These are phyloP conservation scores for Brassica cretica DNA, from an alignment of 345 rosid species.

Conservation along the genomic window DNA sequence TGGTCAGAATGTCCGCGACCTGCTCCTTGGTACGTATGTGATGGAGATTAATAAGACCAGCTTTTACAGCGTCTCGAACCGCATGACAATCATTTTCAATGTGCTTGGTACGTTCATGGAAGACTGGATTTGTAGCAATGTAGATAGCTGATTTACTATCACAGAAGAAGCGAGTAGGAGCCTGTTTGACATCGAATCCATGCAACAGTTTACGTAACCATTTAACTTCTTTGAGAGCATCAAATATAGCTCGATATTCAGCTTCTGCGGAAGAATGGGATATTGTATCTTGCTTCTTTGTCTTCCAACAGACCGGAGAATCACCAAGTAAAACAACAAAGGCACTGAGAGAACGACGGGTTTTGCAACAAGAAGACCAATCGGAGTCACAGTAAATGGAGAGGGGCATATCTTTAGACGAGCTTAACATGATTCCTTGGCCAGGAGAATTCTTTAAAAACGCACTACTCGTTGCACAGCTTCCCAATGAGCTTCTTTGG, in stretches of 20 bases:
- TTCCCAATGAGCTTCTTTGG: not conserved
- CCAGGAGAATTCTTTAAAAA: not conserved
- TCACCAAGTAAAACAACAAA: not conserved
- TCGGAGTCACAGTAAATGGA: not conserved
- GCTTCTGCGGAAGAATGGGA: not conserved
- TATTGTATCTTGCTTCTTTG: not conserved
- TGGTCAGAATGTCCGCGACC: not conserved
- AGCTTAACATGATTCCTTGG: not conserved
- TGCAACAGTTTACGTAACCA: not conserved
- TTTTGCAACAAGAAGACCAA: not conserved
- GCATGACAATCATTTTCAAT: not conserved
- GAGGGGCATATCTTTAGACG: not conserved
- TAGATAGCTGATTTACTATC: too few species aligned
- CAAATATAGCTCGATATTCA: not conserved
- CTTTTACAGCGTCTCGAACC: not conserved
- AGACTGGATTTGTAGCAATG: not conserved
- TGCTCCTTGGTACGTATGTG: not conserved
- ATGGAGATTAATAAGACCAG: too few species aligned
- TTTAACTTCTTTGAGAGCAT: not conserved
- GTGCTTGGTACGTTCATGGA: not conserved
- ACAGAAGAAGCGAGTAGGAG: too few species aligned
- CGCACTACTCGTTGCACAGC: not conserved
- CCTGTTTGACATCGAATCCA: not conserved
- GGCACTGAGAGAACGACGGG: not conserved
- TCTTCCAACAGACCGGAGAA: not conserved